Evolutionary conservation across 257 asterid genomes (phyloP), one percentile per base, ranked within the genome.

Genomic region (Penstemon newberryi): DNA sequence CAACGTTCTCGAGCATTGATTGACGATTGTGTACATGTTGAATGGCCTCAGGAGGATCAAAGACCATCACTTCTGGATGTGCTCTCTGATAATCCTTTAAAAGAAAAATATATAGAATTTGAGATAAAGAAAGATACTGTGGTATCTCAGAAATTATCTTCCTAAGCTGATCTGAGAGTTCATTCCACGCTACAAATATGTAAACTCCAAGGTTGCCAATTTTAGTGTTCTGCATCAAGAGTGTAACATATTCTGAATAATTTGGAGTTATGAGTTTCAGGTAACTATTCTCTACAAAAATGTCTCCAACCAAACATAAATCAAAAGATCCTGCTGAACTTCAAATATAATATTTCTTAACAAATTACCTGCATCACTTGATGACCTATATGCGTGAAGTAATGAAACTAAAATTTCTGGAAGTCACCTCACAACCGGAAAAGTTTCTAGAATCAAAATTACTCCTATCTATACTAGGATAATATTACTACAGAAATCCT

Each of bases 1-100:
- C 89, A 70, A 92, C 96, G 78, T 83, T 90, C 70, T 92, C 84
- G 78, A 92, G 98, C 98, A 92, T 92, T 65, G 86, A 88, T 70
- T 88, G 93, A 46, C 97, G 95, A 79, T 86, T 88, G 77, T 85
- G 77, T 37, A 92, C 79, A 38, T 83, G 86, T 69, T 84, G 87
- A 75, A 92, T 90, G 55, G 96, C 89, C 74, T 81, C 85, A 36
- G 97, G 98, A 66, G 96, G 91, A 78, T 92, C 98, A 70, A 92
- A 84, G 56, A 91, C 90, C 18, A 84, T 89, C 63, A 86, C 97
- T 64, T 90, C 95, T 39, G 97, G 96, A 79, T 86, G 89, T 59
- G 79, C 74, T 69, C 67, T 83, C 76, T 87, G 81, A 71, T 86
- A 92, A 66, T 89, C 98, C 98, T 91, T 69, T 70, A 80, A 65